phyloP scores from a whole-genome alignment of 23 red algal species.

The Gracilariopsis chorda region DNA sequence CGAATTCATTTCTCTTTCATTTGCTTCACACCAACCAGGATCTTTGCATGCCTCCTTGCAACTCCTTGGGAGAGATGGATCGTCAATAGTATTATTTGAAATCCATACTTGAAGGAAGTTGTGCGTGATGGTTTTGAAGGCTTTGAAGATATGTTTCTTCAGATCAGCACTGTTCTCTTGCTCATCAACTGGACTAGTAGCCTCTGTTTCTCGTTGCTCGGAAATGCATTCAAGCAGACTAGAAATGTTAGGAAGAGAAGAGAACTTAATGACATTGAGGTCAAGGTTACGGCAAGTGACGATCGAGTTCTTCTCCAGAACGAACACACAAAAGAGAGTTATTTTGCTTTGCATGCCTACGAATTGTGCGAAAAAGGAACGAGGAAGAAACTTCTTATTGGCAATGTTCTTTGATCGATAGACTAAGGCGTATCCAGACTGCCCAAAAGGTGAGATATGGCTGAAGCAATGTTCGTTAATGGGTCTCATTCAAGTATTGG shows the following conservation, averaged over 20 bases:
- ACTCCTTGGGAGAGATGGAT: not conserved
- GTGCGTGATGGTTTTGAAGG: not conserved
- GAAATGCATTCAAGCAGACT: not conserved
- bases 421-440: not conserved
- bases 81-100: not conserved
- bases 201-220: not conserved
- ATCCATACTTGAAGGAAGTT: not conserved
- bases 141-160: not conserved
- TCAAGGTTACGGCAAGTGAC: not conserved
- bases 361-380: not conserved
- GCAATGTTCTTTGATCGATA: not conserved
- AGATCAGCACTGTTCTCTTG: not conserved
- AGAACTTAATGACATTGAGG: not conserved
- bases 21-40: not conserved
- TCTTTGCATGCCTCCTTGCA: not conserved
- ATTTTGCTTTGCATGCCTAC: not conserved
- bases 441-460: not conserved
- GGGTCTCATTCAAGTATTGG: constrained; percentile 9
- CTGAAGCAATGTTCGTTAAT: not conserved
- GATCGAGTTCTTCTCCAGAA: not conserved
- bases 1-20: too few species aligned
- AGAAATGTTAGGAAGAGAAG: not conserved
- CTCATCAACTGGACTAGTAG: not conserved
- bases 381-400: constrained; percentile 1
- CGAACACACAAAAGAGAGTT: not conserved